Evolutionary conservation across 108 stramenopile genomes (phyloP).

Genomic region (Skeletonema menzelii): DNA sequence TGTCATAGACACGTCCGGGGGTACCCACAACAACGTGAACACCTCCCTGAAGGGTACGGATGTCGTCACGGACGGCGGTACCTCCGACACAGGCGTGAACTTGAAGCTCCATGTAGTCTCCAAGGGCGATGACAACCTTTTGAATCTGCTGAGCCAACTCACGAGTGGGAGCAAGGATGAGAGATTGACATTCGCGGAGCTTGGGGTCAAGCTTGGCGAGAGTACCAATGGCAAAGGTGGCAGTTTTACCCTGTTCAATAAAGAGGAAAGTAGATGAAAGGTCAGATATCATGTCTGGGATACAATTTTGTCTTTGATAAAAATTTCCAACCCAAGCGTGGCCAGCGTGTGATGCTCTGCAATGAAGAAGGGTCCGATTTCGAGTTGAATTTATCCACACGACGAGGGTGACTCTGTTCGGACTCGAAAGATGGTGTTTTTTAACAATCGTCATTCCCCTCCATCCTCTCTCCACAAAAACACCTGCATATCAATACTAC

Average conservation of each 20-base stretch:
- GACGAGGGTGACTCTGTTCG: conserved; percentile 92
- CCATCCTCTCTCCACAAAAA: neutral
- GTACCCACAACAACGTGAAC: conserved; percentile 99
- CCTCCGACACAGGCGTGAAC: conserved; percentile 99
- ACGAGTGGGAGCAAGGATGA: conserved; percentile 98
- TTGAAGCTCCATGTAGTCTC: conserved; percentile 97
- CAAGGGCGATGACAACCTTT: conserved; percentile 98
- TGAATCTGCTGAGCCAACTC: conserved; percentile 99
- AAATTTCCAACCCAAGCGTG: neutral
- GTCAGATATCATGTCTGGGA: neutral
- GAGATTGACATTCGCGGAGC: conserved; percentile 93
- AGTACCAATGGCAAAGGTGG: conserved; percentile 97
- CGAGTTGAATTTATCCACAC: conserved; percentile 86
- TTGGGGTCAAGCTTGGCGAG: conserved; percentile 94
- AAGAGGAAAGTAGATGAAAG: conserved; percentile 1
- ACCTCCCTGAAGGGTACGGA: conserved; percentile 96
- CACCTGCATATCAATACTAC: neutral
- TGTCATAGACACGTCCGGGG: conserved; percentile 99
- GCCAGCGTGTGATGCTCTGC: neutral
- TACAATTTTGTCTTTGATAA: neutral
- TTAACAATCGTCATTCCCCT: conserved; percentile 74
- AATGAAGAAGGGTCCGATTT: conserved; percentile 78
- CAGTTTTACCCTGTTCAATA: conserved; percentile 92
- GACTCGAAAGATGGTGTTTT: conserved; percentile 99
- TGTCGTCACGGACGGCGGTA: conserved; percentile 99